Percentiles rank a stretch among this genome's conserved stretches.
These are phyloP conservation scores for Moricandia arvensis DNA, from an alignment of 345 rosid genomes.

Conservation along the genomic window DNA sequence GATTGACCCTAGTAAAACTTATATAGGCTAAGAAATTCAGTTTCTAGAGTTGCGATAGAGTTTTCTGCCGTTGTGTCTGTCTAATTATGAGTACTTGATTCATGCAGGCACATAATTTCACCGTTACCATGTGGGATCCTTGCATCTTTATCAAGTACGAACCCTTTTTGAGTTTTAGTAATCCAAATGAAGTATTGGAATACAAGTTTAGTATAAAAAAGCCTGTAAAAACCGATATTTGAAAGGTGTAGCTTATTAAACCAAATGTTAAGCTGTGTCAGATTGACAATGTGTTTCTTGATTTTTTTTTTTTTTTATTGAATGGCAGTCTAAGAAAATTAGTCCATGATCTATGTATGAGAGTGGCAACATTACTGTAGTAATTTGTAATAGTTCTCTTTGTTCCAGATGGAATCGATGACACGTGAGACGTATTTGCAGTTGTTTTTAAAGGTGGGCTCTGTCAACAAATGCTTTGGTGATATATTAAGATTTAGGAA, in stretches of 20 bases:
- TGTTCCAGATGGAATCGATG: conserved; percentile 98
- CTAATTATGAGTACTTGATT: conserved; percentile 63
- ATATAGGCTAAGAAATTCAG: neutral
- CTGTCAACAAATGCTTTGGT: conserved; percentile 42
- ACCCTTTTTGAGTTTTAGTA: conserved; percentile 24
- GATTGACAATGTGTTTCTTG: conserved; percentile 9
- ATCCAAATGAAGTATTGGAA: too few relatives aligned
- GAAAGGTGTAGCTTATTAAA: too few relatives aligned
- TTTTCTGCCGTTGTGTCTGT: conserved; percentile 25
- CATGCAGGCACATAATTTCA: conserved; percentile 96
- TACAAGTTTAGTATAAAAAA: neutral
- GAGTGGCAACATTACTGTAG: conserved; percentile 23
- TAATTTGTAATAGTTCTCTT: conserved; percentile 55
- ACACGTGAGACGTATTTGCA: conserved; percentile 81
- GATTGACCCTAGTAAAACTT: neutral
- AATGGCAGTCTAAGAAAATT: conserved; percentile 8
- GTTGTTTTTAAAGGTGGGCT: conserved; percentile 71
- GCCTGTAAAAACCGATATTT: too few relatives aligned
- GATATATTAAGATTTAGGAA: conserved; percentile 31
- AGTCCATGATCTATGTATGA: conserved; percentile 16
- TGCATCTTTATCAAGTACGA: conserved; percentile 69
- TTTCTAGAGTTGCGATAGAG: conserved; percentile 18
- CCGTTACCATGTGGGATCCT: conserved; percentile 52
- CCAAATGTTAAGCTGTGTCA: neutral
- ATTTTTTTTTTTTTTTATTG: too few relatives aligned